phyloP scores from a whole-genome alignment of 2,329 filamentous ascomycete species.

The Pestalotiopsis sp. region DNA sequence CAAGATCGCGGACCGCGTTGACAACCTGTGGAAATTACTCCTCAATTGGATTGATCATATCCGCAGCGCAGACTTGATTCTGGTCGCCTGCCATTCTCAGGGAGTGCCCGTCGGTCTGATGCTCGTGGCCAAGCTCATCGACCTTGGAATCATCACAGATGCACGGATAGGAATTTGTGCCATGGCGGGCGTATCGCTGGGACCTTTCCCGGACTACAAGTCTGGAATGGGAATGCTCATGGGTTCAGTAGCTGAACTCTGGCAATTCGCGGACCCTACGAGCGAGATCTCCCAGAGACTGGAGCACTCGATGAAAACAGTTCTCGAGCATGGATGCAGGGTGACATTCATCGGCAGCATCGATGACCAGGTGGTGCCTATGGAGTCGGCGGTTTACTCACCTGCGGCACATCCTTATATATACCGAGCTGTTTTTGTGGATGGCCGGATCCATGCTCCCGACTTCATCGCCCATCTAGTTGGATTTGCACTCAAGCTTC shows the following conservation, averaged over 20 bases:
- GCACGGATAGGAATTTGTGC: constrained; percentile 84
- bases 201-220: constrained; percentile 90
- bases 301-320: constrained; percentile 71
- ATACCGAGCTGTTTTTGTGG: constrained; percentile 93
- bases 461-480: constrained; percentile 94
- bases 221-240: constrained; percentile 84
- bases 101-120: constrained; percentile 93
- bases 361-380: constrained; percentile 91
- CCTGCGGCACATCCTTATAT: constrained; percentile 89
- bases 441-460: constrained; percentile 87
- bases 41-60: constrained; percentile 95
- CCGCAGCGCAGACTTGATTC: constrained; percentile 81
- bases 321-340: constrained; percentile 77
- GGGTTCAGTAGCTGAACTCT: constrained; percentile 89
- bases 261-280: constrained; percentile 84
- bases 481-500: constrained; percentile 89
- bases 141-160: constrained; percentile 79
- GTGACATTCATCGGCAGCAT: constrained; percentile 92
- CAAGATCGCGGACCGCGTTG: constrained; percentile 84
- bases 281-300: constrained; percentile 85
- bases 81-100: constrained; percentile 94
- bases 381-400: constrained; percentile 91
- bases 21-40: constrained; percentile 91
- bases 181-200: constrained; percentile 86
- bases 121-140: constrained; percentile 88